These are phyloP conservation scores for Guyanaporus albipodus DNA, from an alignment of 768 basidiomycete species.

Conservation along the genomic window DNA sequence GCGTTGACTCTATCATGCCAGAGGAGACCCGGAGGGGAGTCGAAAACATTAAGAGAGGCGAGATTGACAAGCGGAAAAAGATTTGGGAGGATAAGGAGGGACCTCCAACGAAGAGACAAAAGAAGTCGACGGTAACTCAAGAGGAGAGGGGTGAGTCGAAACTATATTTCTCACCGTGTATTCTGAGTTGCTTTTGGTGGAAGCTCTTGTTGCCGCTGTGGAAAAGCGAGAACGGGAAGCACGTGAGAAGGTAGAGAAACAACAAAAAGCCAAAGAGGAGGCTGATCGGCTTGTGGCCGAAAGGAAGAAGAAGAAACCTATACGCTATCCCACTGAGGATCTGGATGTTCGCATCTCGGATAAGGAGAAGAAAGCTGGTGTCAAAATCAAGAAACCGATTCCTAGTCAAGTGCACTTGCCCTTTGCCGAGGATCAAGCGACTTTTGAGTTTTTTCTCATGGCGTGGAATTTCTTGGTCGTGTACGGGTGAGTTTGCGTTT, in stretches of 20 bases:
- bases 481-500: constrained; percentile 70
- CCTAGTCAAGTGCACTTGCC: constrained; percentile 62
- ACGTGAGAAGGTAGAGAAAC: constrained; percentile 64
- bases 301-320: constrained; percentile 84
- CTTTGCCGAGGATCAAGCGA: constrained; percentile 57
- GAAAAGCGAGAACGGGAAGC: constrained; percentile 70
- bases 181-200: constrained; percentile 20
- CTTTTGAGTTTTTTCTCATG: constrained; percentile 86
- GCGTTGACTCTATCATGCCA: constrained; percentile 81
- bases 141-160: constrained; percentile 62
- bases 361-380: constrained; percentile 79
- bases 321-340: constrained; percentile 93
- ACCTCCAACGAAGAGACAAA: constrained; percentile 76
- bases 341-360: constrained; percentile 76
- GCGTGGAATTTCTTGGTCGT: constrained; percentile 92
- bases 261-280: constrained; percentile 63
- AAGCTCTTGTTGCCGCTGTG: constrained; percentile 35
- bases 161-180: constrained; percentile 1
- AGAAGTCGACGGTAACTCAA: constrained; percentile 68
- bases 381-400: constrained; percentile 61
- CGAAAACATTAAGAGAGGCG: constrained; percentile 75
- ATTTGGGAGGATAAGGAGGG: constrained; percentile 87
- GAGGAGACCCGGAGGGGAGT: constrained; percentile 79
- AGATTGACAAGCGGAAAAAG: constrained; percentile 92
- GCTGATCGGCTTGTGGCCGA: constrained; percentile 68